These are phyloP conservation scores for Salix viminalis DNA, from an alignment of 345 rosid species.

Conservation along the genomic window DNA sequence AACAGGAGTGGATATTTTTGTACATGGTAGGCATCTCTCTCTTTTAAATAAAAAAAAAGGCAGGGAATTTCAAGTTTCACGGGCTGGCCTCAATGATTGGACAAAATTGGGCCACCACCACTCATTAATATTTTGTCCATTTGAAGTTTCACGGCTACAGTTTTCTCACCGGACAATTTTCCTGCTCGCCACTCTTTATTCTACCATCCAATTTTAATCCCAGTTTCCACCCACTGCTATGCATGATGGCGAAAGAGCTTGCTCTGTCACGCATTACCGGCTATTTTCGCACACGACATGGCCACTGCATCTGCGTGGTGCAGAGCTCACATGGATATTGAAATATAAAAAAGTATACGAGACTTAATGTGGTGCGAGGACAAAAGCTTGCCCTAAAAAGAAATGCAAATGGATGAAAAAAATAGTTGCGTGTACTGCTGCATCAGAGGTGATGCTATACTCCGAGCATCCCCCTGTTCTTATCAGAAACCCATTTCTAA, in stretches of 20 bases:
- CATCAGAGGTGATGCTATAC: not conserved
- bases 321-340: not conserved
- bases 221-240: not conserved
- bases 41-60: not conserved
- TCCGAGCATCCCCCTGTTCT: not conserved
- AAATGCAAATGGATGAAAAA: not conserved
- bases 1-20: too few species aligned
- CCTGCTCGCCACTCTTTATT: not conserved
- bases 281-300: not conserved
- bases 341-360: not conserved
- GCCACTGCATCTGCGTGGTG: not conserved
- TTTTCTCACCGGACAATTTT: not conserved
- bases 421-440: not conserved
- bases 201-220: not conserved
- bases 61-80: not conserved
- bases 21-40: too few species aligned
- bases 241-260: not conserved
- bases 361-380: not conserved
- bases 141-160: too few species aligned
- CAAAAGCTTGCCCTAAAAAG: not conserved
- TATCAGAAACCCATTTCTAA: not conserved
- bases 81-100: not conserved
- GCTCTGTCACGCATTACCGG: not conserved
- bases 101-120: constrained; percentile 9
- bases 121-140: not conserved